Evolutionary conservation across 1,139 yeast species (phyloP).

Genomic region (Pichia sp.): DNA sequence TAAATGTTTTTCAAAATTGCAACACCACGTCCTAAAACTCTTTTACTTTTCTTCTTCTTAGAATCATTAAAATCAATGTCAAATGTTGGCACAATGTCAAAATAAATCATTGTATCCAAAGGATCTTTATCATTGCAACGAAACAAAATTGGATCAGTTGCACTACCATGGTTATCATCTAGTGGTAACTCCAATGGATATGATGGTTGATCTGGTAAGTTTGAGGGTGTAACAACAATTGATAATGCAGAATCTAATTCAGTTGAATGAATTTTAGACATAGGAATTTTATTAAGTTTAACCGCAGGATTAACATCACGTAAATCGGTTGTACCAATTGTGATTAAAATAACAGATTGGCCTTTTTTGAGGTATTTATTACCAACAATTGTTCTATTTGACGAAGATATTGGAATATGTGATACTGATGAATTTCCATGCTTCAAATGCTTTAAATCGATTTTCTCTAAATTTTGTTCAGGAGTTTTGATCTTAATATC

Average conservation of each 20-base stretch:
- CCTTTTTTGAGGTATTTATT: slow-evolving; percentile 63
- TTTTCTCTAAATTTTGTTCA: slow-evolving; percentile 10
- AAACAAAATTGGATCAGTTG: slow-evolving; percentile 79
- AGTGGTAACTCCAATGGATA: slow-evolving; percentile 73
- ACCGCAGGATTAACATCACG: slow-evolving; percentile 58
- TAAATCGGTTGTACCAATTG: slow-evolving; percentile 81
- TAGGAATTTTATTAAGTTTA: slow-evolving; percentile 65
- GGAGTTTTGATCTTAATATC: slow-evolving; percentile 5
- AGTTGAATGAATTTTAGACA: slow-evolving; percentile 69
- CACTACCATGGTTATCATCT: slow-evolving; percentile 69
- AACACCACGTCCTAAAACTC: slow-evolving; percentile 78
- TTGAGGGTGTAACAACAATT: slow-evolving; percentile 56
- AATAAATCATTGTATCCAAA: slow-evolving; percentile 56
- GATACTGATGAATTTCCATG: slow-evolving; percentile 3
- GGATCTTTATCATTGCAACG: slow-evolving; percentile 50
- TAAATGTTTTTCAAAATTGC: slow-evolving; percentile 61
- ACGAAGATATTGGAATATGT: neutral
- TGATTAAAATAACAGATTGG: slow-evolving; percentile 66
- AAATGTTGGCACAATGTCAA: slow-evolving; percentile 92
- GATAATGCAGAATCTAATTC: slow-evolving; percentile 87
- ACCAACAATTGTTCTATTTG: slow-evolving; percentile 69
- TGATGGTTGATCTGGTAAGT: slow-evolving; percentile 48
- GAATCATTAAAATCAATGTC: slow-evolving; percentile 46
- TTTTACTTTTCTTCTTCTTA: slow-evolving; percentile 25
- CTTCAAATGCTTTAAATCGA: slow-evolving; percentile 31